Evolutionary conservation across 129 eudicot species (phyloP).

Genomic region (Tagetes patula): DNA sequence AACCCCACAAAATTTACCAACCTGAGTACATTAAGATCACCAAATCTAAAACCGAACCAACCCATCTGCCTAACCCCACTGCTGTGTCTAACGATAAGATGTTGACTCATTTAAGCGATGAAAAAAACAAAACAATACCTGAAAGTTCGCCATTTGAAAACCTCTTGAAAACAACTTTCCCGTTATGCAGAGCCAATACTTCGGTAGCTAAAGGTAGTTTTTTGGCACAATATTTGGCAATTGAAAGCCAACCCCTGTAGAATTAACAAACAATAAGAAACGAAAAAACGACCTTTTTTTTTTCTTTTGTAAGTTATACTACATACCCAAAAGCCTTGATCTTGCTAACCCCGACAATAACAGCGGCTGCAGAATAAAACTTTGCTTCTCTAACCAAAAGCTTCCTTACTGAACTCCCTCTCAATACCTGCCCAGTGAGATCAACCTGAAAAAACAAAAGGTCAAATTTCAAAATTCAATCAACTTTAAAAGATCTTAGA

Average conservation of each 20-base stretch:
- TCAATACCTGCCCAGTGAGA: slow-evolving; percentile 51
- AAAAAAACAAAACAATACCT: slow-evolving; percentile 35
- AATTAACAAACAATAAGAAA: not conserved
- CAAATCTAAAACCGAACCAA: no score
- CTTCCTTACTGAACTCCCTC: slow-evolving; percentile 74
- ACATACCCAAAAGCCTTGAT: slow-evolving; percentile 60
- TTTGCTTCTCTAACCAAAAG: slow-evolving; percentile 83
- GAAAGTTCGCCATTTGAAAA: slow-evolving; percentile 43
- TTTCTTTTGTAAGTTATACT: not conserved
- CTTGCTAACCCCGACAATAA: slow-evolving; percentile 71
- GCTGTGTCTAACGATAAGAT: slow-evolving; percentile 18
- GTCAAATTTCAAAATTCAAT: not conserved
- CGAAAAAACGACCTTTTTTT: not conserved
- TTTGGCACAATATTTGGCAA: slow-evolving; percentile 87
- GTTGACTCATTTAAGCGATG: slow-evolving; percentile 14
- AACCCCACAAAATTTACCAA: no score
- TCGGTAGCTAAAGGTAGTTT: slow-evolving; percentile 67
- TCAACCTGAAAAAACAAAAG: slow-evolving; percentile 53
- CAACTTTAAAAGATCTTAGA: not conserved
- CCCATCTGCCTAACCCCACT: not conserved
- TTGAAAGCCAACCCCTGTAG: slow-evolving; percentile 64
- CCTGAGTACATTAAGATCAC: no score
- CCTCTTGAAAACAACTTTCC: slow-evolving; percentile 78
- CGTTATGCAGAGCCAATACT: slow-evolving; percentile 76
- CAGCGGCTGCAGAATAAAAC: slow-evolving; percentile 57